Conservation (phyloP, 2,329 filamentous ascomycete species). For the Blumeria hordei region DNA sequence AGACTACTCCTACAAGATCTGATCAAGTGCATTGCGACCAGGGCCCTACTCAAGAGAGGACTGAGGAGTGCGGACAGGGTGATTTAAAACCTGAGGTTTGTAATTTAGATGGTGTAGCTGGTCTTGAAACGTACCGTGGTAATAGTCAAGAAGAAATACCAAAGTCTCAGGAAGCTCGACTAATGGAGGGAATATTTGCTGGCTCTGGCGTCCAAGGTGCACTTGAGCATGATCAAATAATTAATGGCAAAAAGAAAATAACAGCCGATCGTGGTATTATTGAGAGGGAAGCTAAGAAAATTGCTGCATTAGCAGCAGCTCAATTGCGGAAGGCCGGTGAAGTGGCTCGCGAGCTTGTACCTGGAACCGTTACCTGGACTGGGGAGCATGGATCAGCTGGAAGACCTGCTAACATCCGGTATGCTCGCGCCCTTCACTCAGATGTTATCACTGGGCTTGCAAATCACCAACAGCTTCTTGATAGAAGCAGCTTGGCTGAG, state of each 20-base stretch:
- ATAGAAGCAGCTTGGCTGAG: neutral
- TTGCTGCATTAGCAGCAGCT: slow-evolving; percentile 54
- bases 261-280: slow-evolving; percentile 57
- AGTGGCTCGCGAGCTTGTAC: slow-evolving; percentile 45
- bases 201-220: slow-evolving; percentile 72
- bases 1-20: slow-evolving; percentile 16
- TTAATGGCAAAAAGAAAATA: slow-evolving; percentile 48
- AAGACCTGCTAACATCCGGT: slow-evolving; percentile 28
- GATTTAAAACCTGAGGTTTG: slow-evolving; percentile 22
- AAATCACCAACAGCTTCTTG: slow-evolving; percentile 4
- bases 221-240: slow-evolving; percentile 77
- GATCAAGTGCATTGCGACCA: slow-evolving; percentile 4
- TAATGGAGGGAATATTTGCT: slow-evolving; percentile 77
- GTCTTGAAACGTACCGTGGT: slow-evolving; percentile 36
- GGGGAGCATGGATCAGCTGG: slow-evolving; percentile 61
- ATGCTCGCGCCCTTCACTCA: slow-evolving; percentile 21
- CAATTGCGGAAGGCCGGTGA: slow-evolving; percentile 52
- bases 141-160: slow-evolving; percentile 22
- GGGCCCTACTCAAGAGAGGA: slow-evolving; percentile 4
- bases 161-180: slow-evolving; percentile 40
- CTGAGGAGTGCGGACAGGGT: slow-evolving; percentile 3
- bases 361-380: slow-evolving; percentile 85
- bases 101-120: slow-evolving; percentile 34
- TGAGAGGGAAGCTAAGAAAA: slow-evolving; percentile 54
- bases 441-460: slow-evolving; percentile 32